Conservation (phyloP, 2,329 filamentous ascomycete genomes). For the Onygenales sp. region DNA sequence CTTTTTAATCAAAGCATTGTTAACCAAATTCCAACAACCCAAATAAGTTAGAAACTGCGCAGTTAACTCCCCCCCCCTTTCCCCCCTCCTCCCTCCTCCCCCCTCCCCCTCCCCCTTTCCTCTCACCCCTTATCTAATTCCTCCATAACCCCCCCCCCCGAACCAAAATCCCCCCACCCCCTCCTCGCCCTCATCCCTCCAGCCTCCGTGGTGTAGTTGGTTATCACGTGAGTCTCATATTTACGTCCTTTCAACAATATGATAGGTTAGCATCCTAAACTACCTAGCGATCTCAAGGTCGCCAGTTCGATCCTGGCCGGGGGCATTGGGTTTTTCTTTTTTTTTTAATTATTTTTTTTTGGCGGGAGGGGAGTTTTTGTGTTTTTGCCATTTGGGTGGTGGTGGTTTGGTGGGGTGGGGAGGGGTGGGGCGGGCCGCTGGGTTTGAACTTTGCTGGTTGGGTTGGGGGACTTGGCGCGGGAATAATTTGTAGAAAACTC, state of each 20-base stretch:
- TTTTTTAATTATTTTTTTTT: background rate
- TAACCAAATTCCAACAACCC: too few species aligned
- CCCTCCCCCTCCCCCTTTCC: too few species aligned
- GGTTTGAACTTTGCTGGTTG: too few species aligned
- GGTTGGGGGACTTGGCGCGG: too few species aligned
- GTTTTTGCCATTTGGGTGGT: background rate
- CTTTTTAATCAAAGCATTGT: too few species aligned
- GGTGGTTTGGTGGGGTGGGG: background rate
- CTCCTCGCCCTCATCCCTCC: background rate
- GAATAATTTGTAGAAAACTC: too few species aligned
- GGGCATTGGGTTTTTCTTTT: background rate
- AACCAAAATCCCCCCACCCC: background rate
- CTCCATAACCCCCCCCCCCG: too few species aligned
- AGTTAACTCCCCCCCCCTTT: too few species aligned
- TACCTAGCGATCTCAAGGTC: background rate
- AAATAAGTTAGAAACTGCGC: too few species aligned
- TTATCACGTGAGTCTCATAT: conserved; percentile 4
- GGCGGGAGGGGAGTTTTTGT: background rate
- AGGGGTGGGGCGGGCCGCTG: too few species aligned
- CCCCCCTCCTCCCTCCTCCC: too few species aligned
- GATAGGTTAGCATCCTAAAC: background rate
- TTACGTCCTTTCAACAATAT: background rate
- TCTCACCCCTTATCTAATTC: too few species aligned
- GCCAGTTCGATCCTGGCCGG: background rate
- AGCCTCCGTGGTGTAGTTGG: conserved; percentile 3